Base-by-base conservation (phyloP, 2,329 filamentous ascomycete species). In the Stagonosporopsis rhizophila region DNA sequence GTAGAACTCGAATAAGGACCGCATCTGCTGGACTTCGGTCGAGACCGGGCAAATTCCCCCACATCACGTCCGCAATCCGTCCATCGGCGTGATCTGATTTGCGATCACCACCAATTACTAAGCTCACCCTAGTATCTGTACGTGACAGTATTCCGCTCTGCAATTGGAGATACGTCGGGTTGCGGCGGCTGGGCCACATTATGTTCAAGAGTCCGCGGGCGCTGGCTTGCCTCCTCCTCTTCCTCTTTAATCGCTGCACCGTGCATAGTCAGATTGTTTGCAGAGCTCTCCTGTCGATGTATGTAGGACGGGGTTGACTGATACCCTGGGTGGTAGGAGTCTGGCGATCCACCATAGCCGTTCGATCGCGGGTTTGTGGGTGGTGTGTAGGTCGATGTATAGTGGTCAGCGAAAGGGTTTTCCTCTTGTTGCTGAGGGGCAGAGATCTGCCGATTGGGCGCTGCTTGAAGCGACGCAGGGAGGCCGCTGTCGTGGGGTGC, bases 261-360 rank as follows among this genome's bases (percentile, higher is more conserved):
- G 51, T 80, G 79, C 80, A 82, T 82, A 2, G 78, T 80, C 46
- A 79, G 41, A 23, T 79, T 75, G 52, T 78, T 75, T 4, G 66
- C 72, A 25, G 78, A 75, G 52, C 77, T 79, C 58, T 75, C 70
- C 64, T 81, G 79, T 38, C 79, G 66, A 2, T 76, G 74, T 25
- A 80, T 60, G 56, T 80, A 81, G 4, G 73, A 77, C 4, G 76
- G 75, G 22, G 78, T 80, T 17, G 69, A 68, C 47, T 76, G 70
- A 40, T 72, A 79, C 1, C 69, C 65, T 2, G 73, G 70, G 22
- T 74, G 65, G 44, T 74, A 75, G 0, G 71, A 65, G 22, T 65
- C 62, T n/a, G 64, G 60, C 15, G 67, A 58, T 30, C 61, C 63
- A 15, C 45, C 62, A n/a, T 69, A 60, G 25, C 64, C 67, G 14